These are phyloP conservation scores for Aspergillus sp. DNA, from an alignment of 2,329 filamentous ascomycete species.

Conservation along the genomic window DNA sequence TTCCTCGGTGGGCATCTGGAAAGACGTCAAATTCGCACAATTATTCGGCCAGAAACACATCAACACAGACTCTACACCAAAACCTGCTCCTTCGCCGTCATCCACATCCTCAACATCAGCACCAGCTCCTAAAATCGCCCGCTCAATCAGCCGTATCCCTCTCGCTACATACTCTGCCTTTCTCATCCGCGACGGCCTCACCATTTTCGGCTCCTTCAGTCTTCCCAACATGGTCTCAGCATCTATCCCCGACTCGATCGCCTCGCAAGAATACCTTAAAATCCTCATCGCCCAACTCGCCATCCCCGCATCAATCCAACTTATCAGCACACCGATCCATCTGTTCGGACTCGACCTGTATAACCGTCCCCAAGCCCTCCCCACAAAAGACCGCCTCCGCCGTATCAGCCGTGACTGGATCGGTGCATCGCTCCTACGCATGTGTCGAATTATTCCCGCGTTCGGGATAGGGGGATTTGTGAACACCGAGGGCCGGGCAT, in stretches of 20 bases:
- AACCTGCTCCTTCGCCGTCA: conserved; percentile 2
- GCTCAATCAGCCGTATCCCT: conserved; percentile 40
- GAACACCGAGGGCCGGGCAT: conserved; percentile 51
- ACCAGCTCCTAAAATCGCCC: conserved; percentile 15
- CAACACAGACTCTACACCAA: conserved; percentile 3
- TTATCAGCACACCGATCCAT: conserved; percentile 76
- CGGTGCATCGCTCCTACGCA: conserved; percentile 65
- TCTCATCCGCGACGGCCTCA: conserved; percentile 72
- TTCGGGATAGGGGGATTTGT: conserved; percentile 85
- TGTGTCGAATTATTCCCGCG: conserved; percentile 79
- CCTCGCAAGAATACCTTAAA: conserved; percentile 73
- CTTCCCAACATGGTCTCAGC: conserved; percentile 29
- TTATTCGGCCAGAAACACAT: conserved; percentile 52
- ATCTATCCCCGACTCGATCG: conserved; percentile 67
- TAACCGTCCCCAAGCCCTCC: conserved; percentile 54
- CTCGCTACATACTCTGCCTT: conserved; percentile 56
- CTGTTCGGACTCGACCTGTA: conserved; percentile 80
- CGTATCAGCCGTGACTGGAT: conserved; percentile 70
- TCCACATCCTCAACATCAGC: conserved; percentile 3
- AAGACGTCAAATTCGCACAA: conserved; percentile 76
- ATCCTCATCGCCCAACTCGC: conserved; percentile 79
- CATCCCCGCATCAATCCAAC: conserved; percentile 71
- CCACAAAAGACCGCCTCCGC: conserved; percentile 53
- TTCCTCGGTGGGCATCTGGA: conserved; percentile 71
- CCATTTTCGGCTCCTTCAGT: conserved; percentile 59